A percentile compares a stretch with the other conserved stretches of the same genome.
Conservation (phyloP, 148 eudicot species). For the Silene conica region DNA sequence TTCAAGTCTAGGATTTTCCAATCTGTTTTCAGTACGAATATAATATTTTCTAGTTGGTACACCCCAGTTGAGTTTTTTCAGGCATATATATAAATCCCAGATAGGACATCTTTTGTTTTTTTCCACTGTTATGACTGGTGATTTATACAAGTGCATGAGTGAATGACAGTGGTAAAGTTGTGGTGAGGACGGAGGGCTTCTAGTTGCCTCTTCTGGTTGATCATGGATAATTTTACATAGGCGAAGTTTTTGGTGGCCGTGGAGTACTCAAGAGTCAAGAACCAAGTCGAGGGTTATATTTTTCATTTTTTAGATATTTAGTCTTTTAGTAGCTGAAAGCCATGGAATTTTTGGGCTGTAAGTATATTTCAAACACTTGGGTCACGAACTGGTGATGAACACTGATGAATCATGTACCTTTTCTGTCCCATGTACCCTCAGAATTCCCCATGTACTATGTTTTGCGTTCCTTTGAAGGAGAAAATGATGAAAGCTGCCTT, state of each 20-base stretch:
- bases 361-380: not conserved
- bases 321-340: not conserved
- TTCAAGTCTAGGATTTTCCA: not conserved
- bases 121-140: too few species aligned
- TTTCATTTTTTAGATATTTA: not conserved
- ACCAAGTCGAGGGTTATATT: not conserved
- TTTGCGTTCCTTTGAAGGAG: constrained; percentile 6
- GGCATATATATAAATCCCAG: not conserved
- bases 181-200: not conserved
- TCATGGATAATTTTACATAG: not conserved
- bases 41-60: not conserved
- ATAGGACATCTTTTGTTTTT: not conserved
- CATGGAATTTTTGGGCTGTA: not conserved
- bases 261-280: constrained; percentile 2
- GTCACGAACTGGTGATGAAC: constrained; percentile 2
- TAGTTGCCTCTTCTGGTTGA: not conserved
- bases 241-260: not conserved
- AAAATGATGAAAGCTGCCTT: constrained; percentile 7
- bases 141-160: not conserved
- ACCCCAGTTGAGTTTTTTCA: not conserved
- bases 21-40: not conserved
- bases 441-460: constrained; percentile 1
- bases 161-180: not conserved
- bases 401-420: constrained; percentile 3
- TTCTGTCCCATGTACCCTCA: not conserved